Percentiles rank a stretch among this genome's conserved stretches.
phyloP scores from a whole-genome alignment of 176 grass and related monocot genomes.

The Carex pumila region DNA sequence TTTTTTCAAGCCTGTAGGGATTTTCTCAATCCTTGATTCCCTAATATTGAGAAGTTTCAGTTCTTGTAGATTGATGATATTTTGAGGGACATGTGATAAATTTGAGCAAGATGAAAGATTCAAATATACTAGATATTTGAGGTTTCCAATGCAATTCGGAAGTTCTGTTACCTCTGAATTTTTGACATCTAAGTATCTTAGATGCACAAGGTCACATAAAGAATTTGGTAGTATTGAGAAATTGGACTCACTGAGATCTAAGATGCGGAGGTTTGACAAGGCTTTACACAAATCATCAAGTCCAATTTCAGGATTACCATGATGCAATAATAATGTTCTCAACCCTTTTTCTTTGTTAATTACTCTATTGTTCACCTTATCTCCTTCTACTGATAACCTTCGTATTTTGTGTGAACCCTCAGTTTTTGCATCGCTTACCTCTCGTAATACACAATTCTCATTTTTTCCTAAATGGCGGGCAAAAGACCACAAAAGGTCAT shows the following conservation, averaged over 20 bases:
- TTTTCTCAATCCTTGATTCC: background rate
- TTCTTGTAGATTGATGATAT: background rate
- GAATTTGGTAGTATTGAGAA: background rate
- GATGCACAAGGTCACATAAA: background rate
- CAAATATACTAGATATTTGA: background rate
- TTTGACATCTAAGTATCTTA: background rate
- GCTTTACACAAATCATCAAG: background rate
- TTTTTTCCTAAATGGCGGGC: background rate
- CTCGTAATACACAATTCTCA: background rate
- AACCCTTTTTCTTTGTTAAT: background rate
- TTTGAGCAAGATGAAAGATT: no score
- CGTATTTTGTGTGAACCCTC: background rate
- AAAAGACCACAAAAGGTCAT: background rate
- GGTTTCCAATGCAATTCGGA: background rate
- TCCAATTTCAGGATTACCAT: background rate
- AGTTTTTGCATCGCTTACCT: background rate
- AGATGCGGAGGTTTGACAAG: background rate
- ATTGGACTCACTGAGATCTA: background rate
- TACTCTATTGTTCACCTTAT: background rate
- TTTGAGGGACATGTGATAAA: background rate
- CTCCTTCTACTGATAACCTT: background rate
- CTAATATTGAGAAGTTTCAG: background rate
- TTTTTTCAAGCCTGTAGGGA: background rate
- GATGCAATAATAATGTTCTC: background rate
- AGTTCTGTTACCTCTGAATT: background rate